Percentiles rank a stretch among this genome's conserved stretches.
These are phyloP conservation scores for Beta lomatogona DNA, from an alignment of 179 eudicot genomes.

Conservation along the genomic window DNA sequence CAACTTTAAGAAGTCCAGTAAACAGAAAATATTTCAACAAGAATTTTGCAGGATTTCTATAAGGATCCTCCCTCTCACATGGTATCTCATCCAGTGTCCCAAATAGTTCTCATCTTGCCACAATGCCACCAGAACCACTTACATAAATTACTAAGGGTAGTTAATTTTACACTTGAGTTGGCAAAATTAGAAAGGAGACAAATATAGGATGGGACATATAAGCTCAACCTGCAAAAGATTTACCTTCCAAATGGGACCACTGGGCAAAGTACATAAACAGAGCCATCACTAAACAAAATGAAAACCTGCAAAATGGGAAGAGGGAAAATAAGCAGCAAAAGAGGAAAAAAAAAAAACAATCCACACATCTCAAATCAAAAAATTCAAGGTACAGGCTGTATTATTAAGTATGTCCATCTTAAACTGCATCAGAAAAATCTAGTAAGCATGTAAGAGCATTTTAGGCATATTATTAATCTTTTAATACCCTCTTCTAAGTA, in stretches of 20 bases:
- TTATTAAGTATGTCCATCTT: background rate
- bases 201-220: too few relatives aligned
- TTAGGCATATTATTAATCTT: background rate
- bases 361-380: background rate
- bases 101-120: too few relatives aligned
- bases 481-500: background rate
- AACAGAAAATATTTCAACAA: background rate
- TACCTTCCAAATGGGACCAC: slow-evolving; percentile 97
- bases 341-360: background rate
- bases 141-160: too few relatives aligned
- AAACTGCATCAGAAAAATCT: background rate
- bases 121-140: too few relatives aligned
- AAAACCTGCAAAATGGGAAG: slow-evolving; percentile 65
- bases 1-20: background rate
- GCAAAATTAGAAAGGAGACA: too few relatives aligned
- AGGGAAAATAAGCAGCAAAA: slow-evolving; percentile 15
- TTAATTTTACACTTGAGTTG: too few relatives aligned
- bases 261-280: slow-evolving; percentile 82
- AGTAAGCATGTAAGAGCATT: slow-evolving; percentile 2
- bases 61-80: too few relatives aligned
- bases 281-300: slow-evolving; percentile 83
- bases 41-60: background rate
- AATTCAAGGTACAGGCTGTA: background rate
- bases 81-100: too few relatives aligned
- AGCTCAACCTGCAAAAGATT: background rate